Base-by-base conservation (phyloP, 768 basidiomycete species). In the Cystobasidium onofrii region DNA sequence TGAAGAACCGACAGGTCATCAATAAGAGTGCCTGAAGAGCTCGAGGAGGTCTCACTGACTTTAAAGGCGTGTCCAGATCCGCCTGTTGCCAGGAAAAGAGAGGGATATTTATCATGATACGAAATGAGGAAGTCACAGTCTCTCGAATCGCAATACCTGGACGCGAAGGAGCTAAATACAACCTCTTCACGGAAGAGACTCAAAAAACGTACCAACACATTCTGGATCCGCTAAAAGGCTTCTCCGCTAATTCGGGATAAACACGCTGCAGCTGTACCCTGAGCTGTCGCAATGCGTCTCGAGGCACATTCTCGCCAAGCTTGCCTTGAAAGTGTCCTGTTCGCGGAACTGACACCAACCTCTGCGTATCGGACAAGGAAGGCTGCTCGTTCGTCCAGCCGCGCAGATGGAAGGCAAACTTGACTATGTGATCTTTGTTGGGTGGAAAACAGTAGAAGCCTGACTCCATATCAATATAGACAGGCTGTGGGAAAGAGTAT, bases 61-160 rank as follows among this genome's bases (percentile, higher is more conserved):
- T 94, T 93, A 84, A 87, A 93, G 0, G 87, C 91, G 81, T 94
- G 91, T 0, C 93, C 93, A 76, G 88, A 91, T 7, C 89, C 95
- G 20, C 86, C 90, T 0, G 94, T 94, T 0, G 92, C 94, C 33
- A 97, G 80, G 65, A 93, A 80, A 13, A 97, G 79, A 6, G 85
- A 85, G 29, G 83, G 81, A 76, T 88, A 84, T 17, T 80, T 80
- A 0, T 87, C 87, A 76, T 89, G 86, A 74, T 82, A 86, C 29
- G 92, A 90, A 76, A 97, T 91, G 52, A 96, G 83, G 91, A 92
- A 97, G 80, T 97, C 86, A 1, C 87, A 88, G 78, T 93, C 89
- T 0, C 87, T 85, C 3, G 92, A 87, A 77, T 96, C 94, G 27
- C 88, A 88, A 80, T 97, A 97, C 91, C 91, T 93, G n/a, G n/a